Evolutionary conservation across 495 filamentous ascomycete species (phyloP), one percentile per base, ranked within the genome.

Genomic region (Aeminium ludgeri): DNA sequence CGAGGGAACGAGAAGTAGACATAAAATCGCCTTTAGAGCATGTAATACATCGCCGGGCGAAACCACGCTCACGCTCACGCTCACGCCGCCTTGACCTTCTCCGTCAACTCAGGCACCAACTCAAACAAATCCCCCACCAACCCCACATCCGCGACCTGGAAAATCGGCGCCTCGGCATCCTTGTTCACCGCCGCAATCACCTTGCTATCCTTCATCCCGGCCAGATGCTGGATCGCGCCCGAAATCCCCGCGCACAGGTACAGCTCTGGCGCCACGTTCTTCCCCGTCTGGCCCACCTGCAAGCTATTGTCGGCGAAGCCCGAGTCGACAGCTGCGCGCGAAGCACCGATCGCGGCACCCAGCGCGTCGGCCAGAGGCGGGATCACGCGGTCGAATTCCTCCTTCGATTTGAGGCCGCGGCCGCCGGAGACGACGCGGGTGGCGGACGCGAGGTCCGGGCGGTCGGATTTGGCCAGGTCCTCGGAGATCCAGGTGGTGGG

Each of bases 191-290:
- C 83, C 29, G 86, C 91, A 69, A 97, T 97, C 45, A 97, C 91
- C 69, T 97, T 97, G 67, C 83, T 92, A 58, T 97, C 89, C 73
- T 97, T 97, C 89, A 97, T 97, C 56, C 89, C 89, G 31, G 91
- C 91, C 62, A 97, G 65, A 71, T 97, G 89, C 64, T 97, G 89
- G 48, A 97, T 97, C 17, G 89, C 89, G 34, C 89, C 89, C 5
- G 81, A 89, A 55, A 97, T 96, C 53, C 89, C 89, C 12, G 86
- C 87, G 23, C 83, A 89, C 43, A 97, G 70, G 57, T 97, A 97
- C 45, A 96, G 65, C 60, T 97, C 79, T 40, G 89, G 89, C 31
- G 89, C 89, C 25, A 97, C 86, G 44, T 94, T 91, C 73, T 97
- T 97, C 45, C 89, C 89, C 6, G 89, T 97, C 65, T 97, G 89